phyloP scores from a whole-genome alignment of 208 protist species.

The Porcisia deanei region DNA sequence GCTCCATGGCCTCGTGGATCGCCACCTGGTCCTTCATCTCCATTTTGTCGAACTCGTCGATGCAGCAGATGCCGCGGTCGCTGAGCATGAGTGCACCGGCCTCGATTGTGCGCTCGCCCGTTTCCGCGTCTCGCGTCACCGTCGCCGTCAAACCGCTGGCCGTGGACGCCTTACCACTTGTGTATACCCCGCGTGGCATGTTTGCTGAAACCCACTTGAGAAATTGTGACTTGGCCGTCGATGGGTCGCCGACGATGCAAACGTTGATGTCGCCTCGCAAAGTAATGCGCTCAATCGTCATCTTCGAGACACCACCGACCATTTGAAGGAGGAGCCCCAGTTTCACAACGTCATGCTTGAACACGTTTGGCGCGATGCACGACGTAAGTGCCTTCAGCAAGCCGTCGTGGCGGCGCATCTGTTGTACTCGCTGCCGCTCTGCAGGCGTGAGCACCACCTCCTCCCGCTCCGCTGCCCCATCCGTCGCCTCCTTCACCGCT shows the following conservation, averaged over 20 bases:
- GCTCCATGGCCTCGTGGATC: slow-evolving; percentile 99
- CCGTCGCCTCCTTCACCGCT: slow-evolving; percentile 68
- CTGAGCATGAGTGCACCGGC: slow-evolving; percentile 99
- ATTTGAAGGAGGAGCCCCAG: slow-evolving; percentile 98
- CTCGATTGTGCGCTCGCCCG: slow-evolving; percentile 99
- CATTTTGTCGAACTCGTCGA: slow-evolving; percentile 99
- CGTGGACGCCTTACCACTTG: slow-evolving; percentile 97
- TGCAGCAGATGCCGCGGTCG: slow-evolving; percentile 99
- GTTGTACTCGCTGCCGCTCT: slow-evolving; percentile 74
- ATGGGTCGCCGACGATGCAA: slow-evolving; percentile 99
- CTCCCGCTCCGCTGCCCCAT: slow-evolving; percentile 36
- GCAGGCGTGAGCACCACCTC: slow-evolving; percentile 66
- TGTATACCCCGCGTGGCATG: slow-evolving; percentile 97
- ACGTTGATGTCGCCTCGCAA: slow-evolving; percentile 99
- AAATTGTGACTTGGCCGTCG: slow-evolving; percentile 99
- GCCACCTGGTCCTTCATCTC: slow-evolving; percentile 98
- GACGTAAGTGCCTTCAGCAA: slow-evolving; percentile 90
- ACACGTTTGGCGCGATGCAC: slow-evolving; percentile 95
- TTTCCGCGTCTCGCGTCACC: slow-evolving; percentile 98
- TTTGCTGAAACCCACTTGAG: slow-evolving; percentile 97
- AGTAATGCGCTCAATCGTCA: slow-evolving; percentile 92
- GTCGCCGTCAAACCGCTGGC: slow-evolving; percentile 98
- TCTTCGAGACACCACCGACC: slow-evolving; percentile 99
- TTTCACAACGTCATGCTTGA: slow-evolving; percentile 98
- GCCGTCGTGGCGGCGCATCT: slow-evolving; percentile 75